Base-by-base conservation (phyloP, 1,284 basidiomycete species). In the Ustilago tritici region DNA sequence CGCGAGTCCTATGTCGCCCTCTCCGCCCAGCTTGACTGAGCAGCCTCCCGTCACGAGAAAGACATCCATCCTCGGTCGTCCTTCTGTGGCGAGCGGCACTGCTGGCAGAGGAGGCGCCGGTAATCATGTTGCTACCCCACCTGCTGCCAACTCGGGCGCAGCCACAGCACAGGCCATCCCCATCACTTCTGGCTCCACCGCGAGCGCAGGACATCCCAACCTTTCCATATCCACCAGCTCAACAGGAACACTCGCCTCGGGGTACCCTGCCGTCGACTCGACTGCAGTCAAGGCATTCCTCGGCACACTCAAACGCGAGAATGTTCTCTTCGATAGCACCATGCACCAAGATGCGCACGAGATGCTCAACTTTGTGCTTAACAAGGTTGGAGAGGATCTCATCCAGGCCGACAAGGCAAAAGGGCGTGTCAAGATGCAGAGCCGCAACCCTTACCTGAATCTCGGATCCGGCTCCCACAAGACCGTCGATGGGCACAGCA, bases 321-420 rank as follows among this genome's bases (percentile, higher is more conserved):
- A 81, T 38, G 76, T 81, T 17, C 66, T 84, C 34, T 85, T 85
- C 43, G 82, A 84, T 65, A 78, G 68, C 56, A 84, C 78, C 34
- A 81, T 81, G 79, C 84, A 85, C 83, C 95, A 98, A 85, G 95
- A 98, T 86, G 95, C 95, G 2, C 95, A 98, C 86, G 96, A 99
- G 87, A 98, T 99, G 87, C 89, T 98, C 61, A 98, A 96, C 85
- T 97, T 93, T 88, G 88, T 98, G 36, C 89, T 99, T 70, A 99
- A 99, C 87, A 92, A 90, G 86, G 92, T 98, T 60, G 92, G 94
- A 40, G 95, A 98, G 87, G 95, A 98, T 85, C 90, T 98, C 76
- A 93, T 94, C 81, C 90, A 91, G 32, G 67, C 70, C 32, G 71
- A 77, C 46, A 65, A 61, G 19, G 61, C 64, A 34, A 68, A 61